Base-by-base conservation (phyloP, 2,329 filamentous ascomycete species). In the Fusarium citri region DNA sequence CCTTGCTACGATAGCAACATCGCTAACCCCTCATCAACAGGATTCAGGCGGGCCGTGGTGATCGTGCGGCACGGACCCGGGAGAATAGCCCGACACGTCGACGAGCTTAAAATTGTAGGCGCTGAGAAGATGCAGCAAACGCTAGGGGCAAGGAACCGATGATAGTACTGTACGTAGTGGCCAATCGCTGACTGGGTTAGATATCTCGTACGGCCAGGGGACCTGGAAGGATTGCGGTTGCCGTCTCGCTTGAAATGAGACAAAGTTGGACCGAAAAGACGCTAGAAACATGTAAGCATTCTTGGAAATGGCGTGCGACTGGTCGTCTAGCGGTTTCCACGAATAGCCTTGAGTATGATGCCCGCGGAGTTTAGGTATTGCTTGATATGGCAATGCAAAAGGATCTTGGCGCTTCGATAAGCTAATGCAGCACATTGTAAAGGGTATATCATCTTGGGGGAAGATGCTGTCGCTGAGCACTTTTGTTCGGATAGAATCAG, bases 1-100 rank as follows among this genome's bases (percentile, higher is more conserved):
- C 55, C 43, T 61, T 55, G 34, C 30, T 22, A 18, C 15, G 46
- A 56, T 48, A 47, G 51, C n/a, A 54, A 25, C 47, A 28, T 28
- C 11, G 54, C 41, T 23, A 16, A 49, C 40, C 26, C 45, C 28
- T 25, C 25, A 46, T 45, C 6, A 37, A 50, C 34, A 57, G 60
- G 56, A 66, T 67, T 55, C 47, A 28, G n/a, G 48, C 72, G 72
- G 72, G 67, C 67, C 72, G 61, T 74, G 69, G 61, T 59, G 66
- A 60, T 64, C 47, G 10, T 63, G 61, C 37, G 72, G 72, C 69
- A 47, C 45, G 50, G 55, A 26, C 26, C 51, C 46, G 59, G 59
- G 41, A 46, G 20, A 45, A 66, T 54, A 31, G 43, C 30, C 42
- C 23, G 34, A 55, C 20, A 22, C 11, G 37, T 42, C 34, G 28